These are phyloP conservation scores for Cladobotryum mycophilum DNA, from an alignment of 2,329 filamentous ascomycete species.

Conservation along the genomic window DNA sequence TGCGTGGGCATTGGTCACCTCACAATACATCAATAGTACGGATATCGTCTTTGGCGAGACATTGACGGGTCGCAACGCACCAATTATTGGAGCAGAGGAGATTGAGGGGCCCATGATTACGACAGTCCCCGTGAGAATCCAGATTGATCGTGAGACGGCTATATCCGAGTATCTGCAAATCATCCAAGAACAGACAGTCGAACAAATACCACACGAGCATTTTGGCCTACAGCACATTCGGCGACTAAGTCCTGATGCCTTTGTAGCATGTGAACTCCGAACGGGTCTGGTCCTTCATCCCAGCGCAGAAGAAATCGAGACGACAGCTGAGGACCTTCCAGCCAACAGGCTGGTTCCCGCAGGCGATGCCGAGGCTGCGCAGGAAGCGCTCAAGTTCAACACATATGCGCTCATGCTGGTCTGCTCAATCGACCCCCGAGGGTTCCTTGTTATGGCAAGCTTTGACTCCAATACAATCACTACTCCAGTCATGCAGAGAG, in stretches of 20 bases:
- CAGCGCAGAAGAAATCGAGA: constrained; percentile 26
- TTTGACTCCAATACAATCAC: constrained; percentile 57
- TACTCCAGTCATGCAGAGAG: constrained; percentile 44
- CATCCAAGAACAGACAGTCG: constrained; percentile 50
- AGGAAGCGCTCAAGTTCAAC: constrained; percentile 54
- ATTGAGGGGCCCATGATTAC: constrained; percentile 58
- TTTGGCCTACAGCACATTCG: constrained; percentile 55
- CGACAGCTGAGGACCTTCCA: constrained; percentile 28
- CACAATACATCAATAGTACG: constrained; percentile 43
- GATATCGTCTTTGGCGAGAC: constrained; percentile 56
- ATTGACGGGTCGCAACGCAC: constrained; percentile 48
- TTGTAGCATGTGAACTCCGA: constrained; percentile 50
- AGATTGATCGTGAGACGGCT: constrained; percentile 25
- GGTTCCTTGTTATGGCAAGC: constrained; percentile 55
- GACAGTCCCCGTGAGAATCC: constrained; percentile 50
- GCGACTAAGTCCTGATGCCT: constrained; percentile 46
- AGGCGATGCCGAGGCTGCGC: constrained; percentile 49
- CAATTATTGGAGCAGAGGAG: constrained; percentile 42
- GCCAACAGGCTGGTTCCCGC: constrained; percentile 49
- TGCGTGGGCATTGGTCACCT: constrained; percentile 51
- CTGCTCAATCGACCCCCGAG: constrained; percentile 50
- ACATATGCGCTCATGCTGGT: constrained; percentile 60
- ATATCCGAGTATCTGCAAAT: constrained; percentile 47
- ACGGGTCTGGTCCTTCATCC: constrained; percentile 51
- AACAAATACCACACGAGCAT: constrained; percentile 59